These are phyloP conservation scores for Blastocystis sp. DNA, from an alignment of 352 stramenopile species.

Conservation along the genomic window DNA sequence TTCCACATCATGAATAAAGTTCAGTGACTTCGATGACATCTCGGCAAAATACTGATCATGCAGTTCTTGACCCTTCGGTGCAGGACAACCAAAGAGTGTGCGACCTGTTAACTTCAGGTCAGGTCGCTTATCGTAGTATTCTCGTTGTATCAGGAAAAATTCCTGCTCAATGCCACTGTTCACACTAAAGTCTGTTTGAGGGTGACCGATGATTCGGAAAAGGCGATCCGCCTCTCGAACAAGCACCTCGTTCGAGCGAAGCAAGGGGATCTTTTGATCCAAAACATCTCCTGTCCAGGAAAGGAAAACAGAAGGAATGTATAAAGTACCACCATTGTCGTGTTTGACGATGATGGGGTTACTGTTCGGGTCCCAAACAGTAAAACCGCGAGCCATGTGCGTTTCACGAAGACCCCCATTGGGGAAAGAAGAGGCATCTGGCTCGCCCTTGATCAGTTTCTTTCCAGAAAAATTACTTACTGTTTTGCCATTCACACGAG, in stretches of 20 bases:
- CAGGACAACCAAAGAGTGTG: conserved; percentile 75
- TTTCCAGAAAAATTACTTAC: conserved; percentile 76
- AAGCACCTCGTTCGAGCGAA: conserved; percentile 73
- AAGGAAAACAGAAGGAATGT: conserved; percentile 76
- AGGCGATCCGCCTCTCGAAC: conserved; percentile 71
- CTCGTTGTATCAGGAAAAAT: conserved; percentile 78
- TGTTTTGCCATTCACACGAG: conserved; percentile 67
- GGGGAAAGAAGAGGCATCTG: conserved; percentile 78
- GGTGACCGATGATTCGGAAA: conserved; percentile 70
- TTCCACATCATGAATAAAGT: conserved; percentile 78
- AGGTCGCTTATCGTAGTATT: conserved; percentile 72
- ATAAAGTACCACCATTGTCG: conserved; percentile 75
- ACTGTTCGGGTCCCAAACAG: conserved; percentile 71
- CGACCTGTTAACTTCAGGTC: conserved; percentile 76
- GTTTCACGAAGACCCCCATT: conserved; percentile 78
- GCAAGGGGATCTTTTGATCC: conserved; percentile 79
- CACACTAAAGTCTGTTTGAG: conserved; percentile 69
- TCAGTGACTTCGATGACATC: conserved; percentile 71
- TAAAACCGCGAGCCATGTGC: conserved; percentile 74
- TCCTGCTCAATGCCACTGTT: conserved; percentile 81
- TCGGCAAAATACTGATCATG: conserved; percentile 79
- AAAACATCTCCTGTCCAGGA: conserved; percentile 75
- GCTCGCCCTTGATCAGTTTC: conserved; percentile 72
- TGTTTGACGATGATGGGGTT: conserved; percentile 65
- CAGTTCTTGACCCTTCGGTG: conserved; percentile 77